These are phyloP conservation scores for Nyssa sinensis DNA, from an alignment of 148 eudicot genomes.

Conservation along the genomic window DNA sequence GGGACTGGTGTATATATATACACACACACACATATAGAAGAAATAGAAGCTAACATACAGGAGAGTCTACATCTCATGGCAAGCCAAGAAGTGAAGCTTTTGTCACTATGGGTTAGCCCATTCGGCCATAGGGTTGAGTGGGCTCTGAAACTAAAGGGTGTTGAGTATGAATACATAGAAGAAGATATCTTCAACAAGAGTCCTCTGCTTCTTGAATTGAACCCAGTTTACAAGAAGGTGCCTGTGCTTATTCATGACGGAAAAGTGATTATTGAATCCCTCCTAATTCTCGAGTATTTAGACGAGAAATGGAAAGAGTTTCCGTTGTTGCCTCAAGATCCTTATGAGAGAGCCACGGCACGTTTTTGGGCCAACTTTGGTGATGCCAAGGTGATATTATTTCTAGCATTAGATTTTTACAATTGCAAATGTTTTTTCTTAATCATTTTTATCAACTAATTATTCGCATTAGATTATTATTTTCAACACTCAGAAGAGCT, in stretches of 20 bases:
- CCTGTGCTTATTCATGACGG: conserved; percentile 26
- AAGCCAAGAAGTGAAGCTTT: conserved; percentile 13
- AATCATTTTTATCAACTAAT: not conserved
- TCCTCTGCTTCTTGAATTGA: conserved; percentile 14
- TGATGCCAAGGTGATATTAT: conserved; percentile 25
- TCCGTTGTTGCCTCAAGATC: conserved; percentile 22
- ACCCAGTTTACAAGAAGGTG: conserved; percentile 17
- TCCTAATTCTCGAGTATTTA: conserved; percentile 24
- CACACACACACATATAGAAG: too few relatives aligned
- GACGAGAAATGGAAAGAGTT: conserved; percentile 22
- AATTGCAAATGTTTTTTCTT: not conserved
- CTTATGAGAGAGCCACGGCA: conserved; percentile 19
- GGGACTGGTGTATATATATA: too few relatives aligned
- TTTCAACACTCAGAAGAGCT: too few relatives aligned
- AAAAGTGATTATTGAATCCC: conserved; percentile 16
- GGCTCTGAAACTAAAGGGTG: conserved; percentile 31
- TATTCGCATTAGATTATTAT: too few relatives aligned
- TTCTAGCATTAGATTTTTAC: too few relatives aligned
- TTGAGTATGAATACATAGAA: conserved; percentile 27
- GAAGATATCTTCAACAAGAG: conserved; percentile 25
- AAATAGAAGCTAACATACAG: not conserved
- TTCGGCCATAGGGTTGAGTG: conserved; percentile 17
- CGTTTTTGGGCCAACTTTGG: conserved; percentile 20
- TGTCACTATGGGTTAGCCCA: conserved; percentile 28
- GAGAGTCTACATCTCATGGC: not conserved